Evolutionary conservation across 2,329 filamentous ascomycete genomes (phyloP).

Genomic region (Leptodontidium sp.): DNA sequence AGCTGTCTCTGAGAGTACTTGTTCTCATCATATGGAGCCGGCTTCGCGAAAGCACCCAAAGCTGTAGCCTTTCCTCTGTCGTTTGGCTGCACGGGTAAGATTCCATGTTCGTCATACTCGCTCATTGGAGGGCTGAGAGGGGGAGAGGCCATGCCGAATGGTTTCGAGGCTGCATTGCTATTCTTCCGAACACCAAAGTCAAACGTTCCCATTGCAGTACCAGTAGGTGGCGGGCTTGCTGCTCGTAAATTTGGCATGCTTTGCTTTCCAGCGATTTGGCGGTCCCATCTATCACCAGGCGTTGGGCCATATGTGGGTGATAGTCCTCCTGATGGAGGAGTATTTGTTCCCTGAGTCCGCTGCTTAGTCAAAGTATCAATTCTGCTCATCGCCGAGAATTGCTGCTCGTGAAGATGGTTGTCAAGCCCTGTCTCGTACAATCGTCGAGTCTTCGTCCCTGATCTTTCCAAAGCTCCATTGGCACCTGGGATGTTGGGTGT

Average conservation of each 20-base stretch:
- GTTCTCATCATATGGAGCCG: constrained; percentile 81
- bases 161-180: constrained; percentile 44
- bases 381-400: constrained; percentile 77
- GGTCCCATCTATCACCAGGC: constrained; percentile 59
- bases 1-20: constrained; percentile 84
- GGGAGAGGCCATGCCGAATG: constrained; percentile 54
- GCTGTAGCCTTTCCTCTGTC: constrained; percentile 86
- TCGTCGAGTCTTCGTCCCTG: constrained; percentile 73
- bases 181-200: constrained; percentile 49
- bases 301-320: constrained; percentile 46
- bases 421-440: constrained; percentile 86
- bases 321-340: constrained; percentile 38
- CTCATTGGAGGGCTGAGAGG: constrained; percentile 75
- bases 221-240: constrained; percentile 52
- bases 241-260: constrained; percentile 76
- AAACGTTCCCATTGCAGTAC: constrained; percentile 49
- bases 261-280: constrained; percentile 59
- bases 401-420: constrained; percentile 82
- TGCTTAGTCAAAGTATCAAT: constrained; percentile 81
- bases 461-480: constrained; percentile 64
- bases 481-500: constrained; percentile 49
- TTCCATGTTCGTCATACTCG: constrained; percentile 72
- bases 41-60: constrained; percentile 75
- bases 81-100: constrained; percentile 74
- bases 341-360: constrained; percentile 48